Conservation (phyloP, 2,329 filamentous ascomycete genomes). For the Cladosporium sp. region DNA sequence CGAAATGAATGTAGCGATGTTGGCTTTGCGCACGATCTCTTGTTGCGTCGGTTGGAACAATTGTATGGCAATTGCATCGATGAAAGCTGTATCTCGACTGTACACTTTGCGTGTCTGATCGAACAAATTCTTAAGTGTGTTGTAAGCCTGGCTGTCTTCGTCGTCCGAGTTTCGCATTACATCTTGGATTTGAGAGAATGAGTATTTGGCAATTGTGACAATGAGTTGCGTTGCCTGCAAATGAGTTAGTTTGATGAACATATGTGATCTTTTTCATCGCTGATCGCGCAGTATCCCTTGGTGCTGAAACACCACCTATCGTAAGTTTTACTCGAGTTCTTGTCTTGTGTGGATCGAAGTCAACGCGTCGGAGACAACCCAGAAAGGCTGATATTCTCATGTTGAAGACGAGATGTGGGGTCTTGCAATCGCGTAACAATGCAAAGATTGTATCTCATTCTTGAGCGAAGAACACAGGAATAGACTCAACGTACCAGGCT, state of each 20-base stretch:
- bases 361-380: background rate
- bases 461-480: background rate
- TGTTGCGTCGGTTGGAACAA: constrained; percentile 44
- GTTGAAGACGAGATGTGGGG: no score
- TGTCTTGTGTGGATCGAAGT: background rate
- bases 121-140: constrained; percentile 58
- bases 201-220: constrained; percentile 53
- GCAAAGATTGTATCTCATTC: background rate
- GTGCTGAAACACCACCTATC: background rate
- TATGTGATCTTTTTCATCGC: background rate
- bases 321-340: background rate
- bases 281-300: no score
- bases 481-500: constrained; percentile 47
- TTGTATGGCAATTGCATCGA: constrained; percentile 35
- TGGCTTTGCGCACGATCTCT: constrained; percentile 59
- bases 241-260: background rate
- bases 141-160: constrained; percentile 54
- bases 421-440: no score
- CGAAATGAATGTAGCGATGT: constrained; percentile 61
- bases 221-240: constrained; percentile 56
- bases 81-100: constrained; percentile 52
- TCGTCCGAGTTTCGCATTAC: constrained; percentile 43
- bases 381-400: no score
- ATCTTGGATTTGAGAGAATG: constrained; percentile 53
- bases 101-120: constrained; percentile 62